phyloP scores from a whole-genome alignment of 2,329 filamentous ascomycete genomes.

The Sarocladium kiliense region DNA sequence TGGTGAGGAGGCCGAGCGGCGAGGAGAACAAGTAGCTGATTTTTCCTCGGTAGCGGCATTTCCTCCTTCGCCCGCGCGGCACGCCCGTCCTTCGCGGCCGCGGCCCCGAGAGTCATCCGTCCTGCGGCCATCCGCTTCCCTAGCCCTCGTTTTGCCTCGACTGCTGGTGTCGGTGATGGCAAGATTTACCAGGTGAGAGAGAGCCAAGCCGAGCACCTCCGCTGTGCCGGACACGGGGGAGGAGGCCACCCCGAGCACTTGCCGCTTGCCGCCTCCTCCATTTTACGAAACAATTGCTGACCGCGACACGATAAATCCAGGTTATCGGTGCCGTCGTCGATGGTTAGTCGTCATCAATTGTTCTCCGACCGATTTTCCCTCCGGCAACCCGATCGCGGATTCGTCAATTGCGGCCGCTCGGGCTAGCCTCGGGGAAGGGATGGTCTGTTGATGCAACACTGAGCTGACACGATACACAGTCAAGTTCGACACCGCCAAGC shows the following conservation, averaged over 20 bases:
- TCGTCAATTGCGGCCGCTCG: background rate
- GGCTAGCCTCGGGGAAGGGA: background rate
- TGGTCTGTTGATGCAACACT: background rate
- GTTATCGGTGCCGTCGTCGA: conserved; percentile 99
- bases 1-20: conserved; percentile 2
- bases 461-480: conserved; percentile 50
- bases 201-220: conserved; percentile 8
- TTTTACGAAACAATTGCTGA: conserved; percentile 2
- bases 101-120: conserved; percentile 51
- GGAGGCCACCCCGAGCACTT: conserved; percentile 6
- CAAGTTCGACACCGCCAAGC: conserved; percentile 92
- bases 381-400: conserved; percentile 12
- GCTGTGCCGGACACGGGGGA: conserved; percentile 10
- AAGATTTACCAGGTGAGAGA: conserved; percentile 62
- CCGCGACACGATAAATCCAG: conserved; percentile 53
- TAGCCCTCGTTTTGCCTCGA: conserved; percentile 55
- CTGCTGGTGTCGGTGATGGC: conserved; percentile 53
- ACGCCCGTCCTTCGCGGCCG: conserved; percentile 55
- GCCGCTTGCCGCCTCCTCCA: background rate
- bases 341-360: conserved; percentile 56
- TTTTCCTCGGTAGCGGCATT: conserved; percentile 53
- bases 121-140: conserved; percentile 51
- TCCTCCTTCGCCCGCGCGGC: conserved; percentile 58
- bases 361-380: background rate
- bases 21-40: conserved; percentile 10